Conservation (phyloP, 805 yeast genomes). For the Sugiyamaella floridensis region DNA sequence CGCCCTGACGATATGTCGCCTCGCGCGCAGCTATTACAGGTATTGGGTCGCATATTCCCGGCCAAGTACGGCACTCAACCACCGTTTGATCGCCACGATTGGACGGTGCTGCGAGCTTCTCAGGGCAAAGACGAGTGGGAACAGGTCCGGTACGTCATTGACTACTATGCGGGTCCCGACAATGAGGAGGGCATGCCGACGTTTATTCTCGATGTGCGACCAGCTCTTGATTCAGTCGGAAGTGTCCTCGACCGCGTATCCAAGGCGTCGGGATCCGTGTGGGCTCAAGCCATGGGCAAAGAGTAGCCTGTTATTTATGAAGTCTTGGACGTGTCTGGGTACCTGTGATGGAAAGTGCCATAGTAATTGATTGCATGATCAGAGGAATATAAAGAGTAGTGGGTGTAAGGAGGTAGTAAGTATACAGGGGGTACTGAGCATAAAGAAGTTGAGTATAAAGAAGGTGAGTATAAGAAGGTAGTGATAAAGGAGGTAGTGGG, state of each 20-base stretch:
- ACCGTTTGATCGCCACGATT: conserved; percentile 97
- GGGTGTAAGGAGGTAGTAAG: too few relatives aligned
- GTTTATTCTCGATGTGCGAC: conserved; percentile 89
- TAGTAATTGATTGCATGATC: too few relatives aligned
- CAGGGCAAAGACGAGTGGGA: conserved; percentile 43
- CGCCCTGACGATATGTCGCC: conserved; percentile 85
- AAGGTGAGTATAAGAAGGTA: too few relatives aligned
- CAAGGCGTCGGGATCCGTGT: conserved; percentile 60
- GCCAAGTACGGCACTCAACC: conserved; percentile 63
- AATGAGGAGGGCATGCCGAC: conserved; percentile 85
- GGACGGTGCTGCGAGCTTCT: conserved; percentile 79
- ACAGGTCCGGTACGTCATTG: conserved; percentile 85
- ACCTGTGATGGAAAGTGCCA: too few relatives aligned
- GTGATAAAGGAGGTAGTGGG: too few relatives aligned
- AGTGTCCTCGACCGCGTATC: conserved; percentile 62
- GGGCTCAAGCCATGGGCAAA: conserved; percentile 66
- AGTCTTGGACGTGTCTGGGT: neutral
- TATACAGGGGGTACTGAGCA: too few relatives aligned
- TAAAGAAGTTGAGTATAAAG: too few relatives aligned
- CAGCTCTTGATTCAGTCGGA: conserved; percentile 69
- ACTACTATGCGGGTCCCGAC: conserved; percentile 93
- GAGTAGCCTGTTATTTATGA: conserved; percentile 1
- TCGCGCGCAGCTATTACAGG: conserved; percentile 63
- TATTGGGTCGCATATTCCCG: conserved; percentile 67
- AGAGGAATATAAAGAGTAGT: too few relatives aligned